Conservation (phyloP, 805 yeast genomes). For the Tetrapisispora fleetii region DNA sequence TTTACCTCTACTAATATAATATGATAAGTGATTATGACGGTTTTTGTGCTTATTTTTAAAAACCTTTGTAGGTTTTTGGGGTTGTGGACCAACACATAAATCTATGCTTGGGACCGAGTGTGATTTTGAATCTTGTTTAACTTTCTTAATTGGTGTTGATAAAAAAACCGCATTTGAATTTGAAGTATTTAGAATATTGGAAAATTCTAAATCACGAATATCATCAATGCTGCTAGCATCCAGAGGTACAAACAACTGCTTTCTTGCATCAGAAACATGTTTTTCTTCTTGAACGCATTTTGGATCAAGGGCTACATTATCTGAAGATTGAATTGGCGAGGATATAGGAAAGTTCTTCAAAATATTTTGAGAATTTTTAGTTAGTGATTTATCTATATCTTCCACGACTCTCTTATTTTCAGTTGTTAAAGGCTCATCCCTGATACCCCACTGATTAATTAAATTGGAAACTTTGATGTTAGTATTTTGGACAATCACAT, state of each 20-base stretch:
- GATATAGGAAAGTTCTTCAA: slow-evolving; percentile 9
- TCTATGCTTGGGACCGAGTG: background rate
- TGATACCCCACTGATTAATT: background rate
- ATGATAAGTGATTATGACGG: slow-evolving; percentile 2
- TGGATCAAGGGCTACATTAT: too few relatives aligned
- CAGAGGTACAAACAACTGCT: background rate
- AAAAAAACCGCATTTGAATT: background rate
- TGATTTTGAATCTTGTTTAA: background rate
- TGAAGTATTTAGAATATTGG: background rate
- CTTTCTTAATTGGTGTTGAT: background rate
- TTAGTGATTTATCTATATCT: background rate
- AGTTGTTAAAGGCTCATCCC: background rate
- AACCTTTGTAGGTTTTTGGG: too few relatives aligned
- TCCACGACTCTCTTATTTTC: background rate
- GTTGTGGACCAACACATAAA: background rate
- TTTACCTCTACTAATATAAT: slow-evolving; percentile 18
- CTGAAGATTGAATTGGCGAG: slow-evolving; percentile 5
- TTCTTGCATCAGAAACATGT: background rate
- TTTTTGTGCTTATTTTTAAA: background rate
- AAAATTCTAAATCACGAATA: background rate
- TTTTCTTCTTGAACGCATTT: background rate
- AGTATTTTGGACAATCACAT: too few relatives aligned
- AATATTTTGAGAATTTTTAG: slow-evolving; percentile 4
- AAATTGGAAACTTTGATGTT: background rate
- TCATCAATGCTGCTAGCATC: background rate